Base-by-base conservation (phyloP, 2,329 filamentous ascomycete genomes). In the Colletotrichum siamense region DNA sequence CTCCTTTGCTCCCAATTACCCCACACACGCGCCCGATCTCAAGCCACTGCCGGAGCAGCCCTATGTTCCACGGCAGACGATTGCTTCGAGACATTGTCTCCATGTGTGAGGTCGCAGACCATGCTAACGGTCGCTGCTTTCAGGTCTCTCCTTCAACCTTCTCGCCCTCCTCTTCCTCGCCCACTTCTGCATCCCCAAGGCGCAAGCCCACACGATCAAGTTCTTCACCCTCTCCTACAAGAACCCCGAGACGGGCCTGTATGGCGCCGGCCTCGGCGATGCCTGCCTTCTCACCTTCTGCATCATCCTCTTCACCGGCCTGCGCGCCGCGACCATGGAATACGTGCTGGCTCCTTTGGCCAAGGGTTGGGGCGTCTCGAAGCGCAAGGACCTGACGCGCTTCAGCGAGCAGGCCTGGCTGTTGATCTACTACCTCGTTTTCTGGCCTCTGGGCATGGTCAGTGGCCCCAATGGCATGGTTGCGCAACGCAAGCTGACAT, bases 401-500 rank as follows among this genome's bases (percentile, higher is more conserved):
- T 98, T 99, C 86, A 95, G 95, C 77, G 97, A 99, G 87, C 97
- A 99, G 87, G 95, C 94, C 63, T 99, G 96, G 95, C 89, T 98
- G 82, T 87, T 98, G 73, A 85, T 97, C 61, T 99, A 98, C 87
- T 96, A 96, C 84, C 87, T 87, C 62, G 87, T 93, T 71, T 96
- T 96, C 83, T 99, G 95, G 94, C 89, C 92, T 15, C 87, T 96
- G 77, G 97, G 97, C 79, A 90, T 98, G 89, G 95, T 98, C 89
- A 81, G 93, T 86, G 16, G 15, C 32, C 15, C 15, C n/a, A 16
- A 49, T n/a, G 52, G 10, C 22, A 15, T 12, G 4, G n/a, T 26
- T n/a, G 26, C n/a, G 22, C 68, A 18, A 52, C 49, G 15, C 9
- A 9, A 13, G 64, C 76, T 78, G 39, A 73, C 52, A n/a, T 24